These are phyloP conservation scores for Paragyromitra xinjiangensis DNA, from an alignment of 495 filamentous ascomycete genomes.

Conservation along the genomic window DNA sequence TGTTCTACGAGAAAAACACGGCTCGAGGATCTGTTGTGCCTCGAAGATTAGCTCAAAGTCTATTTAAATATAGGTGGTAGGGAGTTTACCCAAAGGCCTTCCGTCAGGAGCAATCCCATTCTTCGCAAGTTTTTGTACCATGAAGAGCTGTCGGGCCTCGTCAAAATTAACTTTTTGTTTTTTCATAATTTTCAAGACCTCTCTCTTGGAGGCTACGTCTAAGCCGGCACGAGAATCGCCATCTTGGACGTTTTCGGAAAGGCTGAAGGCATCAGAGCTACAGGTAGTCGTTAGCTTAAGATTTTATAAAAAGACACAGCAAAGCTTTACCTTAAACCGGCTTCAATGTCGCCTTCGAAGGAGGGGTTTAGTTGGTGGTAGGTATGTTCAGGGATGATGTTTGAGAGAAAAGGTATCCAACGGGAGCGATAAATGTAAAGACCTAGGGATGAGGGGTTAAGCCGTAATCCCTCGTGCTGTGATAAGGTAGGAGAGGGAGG, in stretches of 20 bases:
- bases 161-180: conserved; percentile 79
- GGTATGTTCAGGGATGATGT: conserved; percentile 61
- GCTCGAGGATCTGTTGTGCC: conserved; percentile 43
- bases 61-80: neutral
- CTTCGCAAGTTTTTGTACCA: conserved; percentile 81
- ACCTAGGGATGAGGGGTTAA: conserved; percentile 59
- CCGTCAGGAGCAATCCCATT: conserved; percentile 91
- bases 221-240: conserved; percentile 81
- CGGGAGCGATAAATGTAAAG: conserved; percentile 80
- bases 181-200: conserved; percentile 90
- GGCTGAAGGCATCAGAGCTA: conserved; percentile 80
- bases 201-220: conserved; percentile 77
- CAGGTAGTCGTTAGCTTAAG: conserved; percentile 6
- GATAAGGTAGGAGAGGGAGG: conserved; percentile 30
- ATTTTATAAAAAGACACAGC: too few species aligned
- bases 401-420: conserved; percentile 74
- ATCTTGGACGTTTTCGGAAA: conserved; percentile 76
- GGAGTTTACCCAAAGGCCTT: conserved; percentile 72
- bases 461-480: conserved; percentile 12
- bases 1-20: conserved; percentile 49
- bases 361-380: conserved; percentile 76
- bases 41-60: neutral
- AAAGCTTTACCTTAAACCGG: conserved; percentile 67
- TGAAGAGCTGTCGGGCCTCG: conserved; percentile 85
- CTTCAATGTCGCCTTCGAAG: conserved; percentile 83